Evolutionary conservation across 2,329 filamentous ascomycete species (phyloP).

Genomic region (Cladosporium cucumerinum): DNA sequence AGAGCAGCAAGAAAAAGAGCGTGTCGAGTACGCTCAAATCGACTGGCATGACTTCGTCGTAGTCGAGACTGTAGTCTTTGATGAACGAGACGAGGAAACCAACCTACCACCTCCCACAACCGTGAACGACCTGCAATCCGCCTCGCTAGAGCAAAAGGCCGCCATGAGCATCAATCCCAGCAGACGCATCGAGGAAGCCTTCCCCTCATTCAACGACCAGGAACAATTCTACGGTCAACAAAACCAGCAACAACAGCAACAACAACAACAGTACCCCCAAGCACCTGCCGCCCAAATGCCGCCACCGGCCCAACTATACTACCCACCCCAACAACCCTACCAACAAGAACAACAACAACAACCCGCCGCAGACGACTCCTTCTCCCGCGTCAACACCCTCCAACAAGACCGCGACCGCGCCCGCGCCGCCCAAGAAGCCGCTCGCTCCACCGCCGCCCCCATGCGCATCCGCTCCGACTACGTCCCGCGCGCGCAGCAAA

Average conservation of each 20-base stretch:
- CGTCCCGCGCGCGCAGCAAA: constrained; percentile 76
- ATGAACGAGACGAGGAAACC: constrained; percentile 78
- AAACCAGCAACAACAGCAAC: constrained; percentile 8
- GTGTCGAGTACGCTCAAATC: constrained; percentile 73
- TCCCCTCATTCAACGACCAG: constrained; percentile 68
- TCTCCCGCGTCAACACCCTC: constrained; percentile 28
- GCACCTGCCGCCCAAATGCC: constrained; percentile 14
- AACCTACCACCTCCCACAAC: constrained; percentile 86
- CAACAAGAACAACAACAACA: constrained; percentile 21
- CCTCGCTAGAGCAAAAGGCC: constrained; percentile 91
- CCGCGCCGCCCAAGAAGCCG: constrained; percentile 69
- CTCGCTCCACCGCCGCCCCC: constrained; percentile 61
- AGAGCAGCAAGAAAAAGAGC: constrained; percentile 79
- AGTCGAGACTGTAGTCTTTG: constrained; percentile 91
- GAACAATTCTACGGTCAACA: constrained; percentile 39
- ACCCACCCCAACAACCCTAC: constrained; percentile 17
- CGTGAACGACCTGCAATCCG: constrained; percentile 86
- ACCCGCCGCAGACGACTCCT: constrained; percentile 17
- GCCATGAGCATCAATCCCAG: constrained; percentile 79
- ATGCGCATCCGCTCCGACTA: constrained; percentile 96
- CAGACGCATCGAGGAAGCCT: constrained; percentile 88
- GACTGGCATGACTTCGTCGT: constrained; percentile 98
- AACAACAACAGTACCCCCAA: constrained; percentile 16
- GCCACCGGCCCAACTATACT: constrained; percentile 24
- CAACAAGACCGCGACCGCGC: constrained; percentile 54